Evolutionary conservation across 2,329 filamentous ascomycete genomes (phyloP), one percentile per base, ranked within the genome.

Genomic region (Penicillium sp.): DNA sequence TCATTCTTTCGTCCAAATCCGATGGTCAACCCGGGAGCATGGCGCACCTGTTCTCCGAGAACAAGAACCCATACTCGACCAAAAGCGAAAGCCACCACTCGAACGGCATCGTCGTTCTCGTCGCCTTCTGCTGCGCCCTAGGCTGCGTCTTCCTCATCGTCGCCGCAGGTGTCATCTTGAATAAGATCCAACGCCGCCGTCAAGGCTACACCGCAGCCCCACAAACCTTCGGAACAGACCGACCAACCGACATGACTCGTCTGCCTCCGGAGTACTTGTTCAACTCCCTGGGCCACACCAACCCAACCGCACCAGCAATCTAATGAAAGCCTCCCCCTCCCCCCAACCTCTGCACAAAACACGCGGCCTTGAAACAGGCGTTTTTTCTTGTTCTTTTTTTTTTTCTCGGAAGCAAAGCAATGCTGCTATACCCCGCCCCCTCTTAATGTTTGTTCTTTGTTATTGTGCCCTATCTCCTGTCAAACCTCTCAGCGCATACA

Each of bases 11-110:
- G 2, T 88, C 84, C 39, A 87, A 81, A 52, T 74, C 80, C 10
- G 80, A 85, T 63, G 85, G 85, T 52, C 78, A 80, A 10, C 78
- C 84, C 9, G 91, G 92, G 42, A 92, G 85, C 63, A 83, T 99
- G 64, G 86, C 88, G 27, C 85, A 84, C 60, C 80, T 97, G 55
- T 96, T 99, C 70, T 88, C 92, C 9, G 86, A 95, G 74, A 88
- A 90, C 42, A 78, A 87, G 56, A 85, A 89, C 67, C 89, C 90
- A 67, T 94, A 96, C 75, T 80, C 77, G 21, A 76, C 80, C 51
- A 72, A 76, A 61, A 71, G 87, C 89, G 79, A 77, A 45, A 60
- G 66, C 45, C 67, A 70, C 52, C 75, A 69, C 55, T 76, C 76
- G 7, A 71, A 70, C 49, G 76, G 76, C 27, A 76, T 78, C 29